Percentiles rank a stretch among this genome's conserved stretches.
These are phyloP conservation scores for Bretziella fagacearum DNA, from an alignment of 2,329 filamentous ascomycete species.

Conservation along the genomic window DNA sequence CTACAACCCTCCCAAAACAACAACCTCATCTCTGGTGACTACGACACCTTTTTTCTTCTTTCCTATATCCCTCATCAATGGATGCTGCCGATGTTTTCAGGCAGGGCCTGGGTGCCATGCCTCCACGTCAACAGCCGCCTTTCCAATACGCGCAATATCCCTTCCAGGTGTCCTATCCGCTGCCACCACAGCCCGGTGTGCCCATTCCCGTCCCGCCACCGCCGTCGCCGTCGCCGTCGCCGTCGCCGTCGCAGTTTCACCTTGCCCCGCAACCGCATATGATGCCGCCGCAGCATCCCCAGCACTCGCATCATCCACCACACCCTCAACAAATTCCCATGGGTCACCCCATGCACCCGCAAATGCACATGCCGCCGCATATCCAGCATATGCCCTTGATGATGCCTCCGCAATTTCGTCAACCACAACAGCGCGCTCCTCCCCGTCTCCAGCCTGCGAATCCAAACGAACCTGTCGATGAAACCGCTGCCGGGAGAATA, in stretches of 20 bases:
- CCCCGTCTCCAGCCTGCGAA: slow-evolving; percentile 13
- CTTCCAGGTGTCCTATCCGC: slow-evolving; percentile 11
- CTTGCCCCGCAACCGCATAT: slow-evolving; percentile 18
- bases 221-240: too few species aligned
- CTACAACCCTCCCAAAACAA: too few species aligned
- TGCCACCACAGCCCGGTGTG: slow-evolving; percentile 12
- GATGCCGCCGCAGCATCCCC: slow-evolving; percentile 15
- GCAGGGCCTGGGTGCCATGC: slow-evolving; percentile 33
- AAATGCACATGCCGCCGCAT: slow-evolving; percentile 11
- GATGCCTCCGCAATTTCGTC: slow-evolving; percentile 3
- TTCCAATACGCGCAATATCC: slow-evolving; percentile 13
- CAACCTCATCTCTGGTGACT: too few species aligned
- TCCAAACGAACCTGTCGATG: slow-evolving; percentile 15
- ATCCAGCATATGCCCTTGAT: slow-evolving; percentile 9
- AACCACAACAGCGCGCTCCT: slow-evolving; percentile 9
- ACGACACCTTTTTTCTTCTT: background rate
- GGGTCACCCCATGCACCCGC: slow-evolving; percentile 10
- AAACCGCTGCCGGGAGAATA: slow-evolving; percentile 36
- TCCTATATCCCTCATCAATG: slow-evolving; percentile 25
- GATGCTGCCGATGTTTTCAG: slow-evolving; percentile 43
- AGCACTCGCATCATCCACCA: slow-evolving; percentile 14
- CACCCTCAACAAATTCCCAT: slow-evolving; percentile 11
- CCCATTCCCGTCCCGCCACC: slow-evolving; percentile 6
- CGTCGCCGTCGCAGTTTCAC: slow-evolving; percentile 7
- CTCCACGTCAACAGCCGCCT: slow-evolving; percentile 14